Evolutionary conservation across 148 eudicot genomes (phyloP).

Genomic region (Linanthus parryae): DNA sequence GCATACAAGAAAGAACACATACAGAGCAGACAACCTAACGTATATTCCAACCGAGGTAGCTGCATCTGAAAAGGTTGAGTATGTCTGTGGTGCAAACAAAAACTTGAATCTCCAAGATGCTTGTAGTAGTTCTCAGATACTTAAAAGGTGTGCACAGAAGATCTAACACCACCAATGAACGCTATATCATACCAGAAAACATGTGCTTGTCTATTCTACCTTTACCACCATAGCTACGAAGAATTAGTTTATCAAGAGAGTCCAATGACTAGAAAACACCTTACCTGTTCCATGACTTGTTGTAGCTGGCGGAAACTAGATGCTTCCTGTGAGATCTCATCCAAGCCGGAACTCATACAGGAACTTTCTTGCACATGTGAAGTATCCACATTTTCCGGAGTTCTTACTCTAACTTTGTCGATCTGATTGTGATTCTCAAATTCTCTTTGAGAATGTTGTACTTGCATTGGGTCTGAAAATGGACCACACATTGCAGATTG

Average conservation of each 20-base stretch:
- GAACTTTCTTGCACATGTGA: slow-evolving; percentile 52
- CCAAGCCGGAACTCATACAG: slow-evolving; percentile 47
- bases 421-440: slow-evolving; percentile 35
- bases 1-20: too few relatives aligned
- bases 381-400: slow-evolving; percentile 42
- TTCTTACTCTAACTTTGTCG: slow-evolving; percentile 27
- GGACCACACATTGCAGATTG: slow-evolving; percentile 24
- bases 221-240: neutral
- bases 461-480: slow-evolving; percentile 24
- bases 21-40: too few relatives aligned
- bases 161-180: neutral
- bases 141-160: neutral
- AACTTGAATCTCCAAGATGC: too few relatives aligned
- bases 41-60: too few relatives aligned
- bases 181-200: neutral
- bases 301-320: slow-evolving; percentile 81
- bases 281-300: slow-evolving; percentile 80
- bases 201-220: neutral
- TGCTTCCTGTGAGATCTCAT: slow-evolving; percentile 63
- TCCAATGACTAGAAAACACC: neutral
- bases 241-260: neutral
- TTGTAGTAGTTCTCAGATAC: too few relatives aligned
- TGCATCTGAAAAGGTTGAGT: too few relatives aligned
- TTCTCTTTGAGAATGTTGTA: slow-evolving; percentile 22
- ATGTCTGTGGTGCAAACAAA: too few relatives aligned